Conservation (phyloP, 257 asterid genomes). For the Capsicum rhomboideum region DNA sequence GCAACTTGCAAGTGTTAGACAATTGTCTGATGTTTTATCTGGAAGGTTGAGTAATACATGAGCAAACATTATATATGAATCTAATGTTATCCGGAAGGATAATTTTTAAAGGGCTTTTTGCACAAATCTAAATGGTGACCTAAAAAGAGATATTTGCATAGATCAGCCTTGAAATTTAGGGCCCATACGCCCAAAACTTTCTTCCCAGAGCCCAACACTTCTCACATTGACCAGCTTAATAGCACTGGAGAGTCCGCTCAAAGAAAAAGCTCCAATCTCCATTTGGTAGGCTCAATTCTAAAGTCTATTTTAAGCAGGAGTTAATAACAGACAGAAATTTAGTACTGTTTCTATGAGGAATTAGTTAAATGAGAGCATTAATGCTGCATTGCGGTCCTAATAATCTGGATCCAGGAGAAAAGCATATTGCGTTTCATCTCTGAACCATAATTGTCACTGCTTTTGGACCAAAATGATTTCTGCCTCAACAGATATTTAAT, state of each 20-base stretch:
- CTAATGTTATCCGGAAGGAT: not conserved
- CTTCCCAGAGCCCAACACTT: constrained; percentile 69
- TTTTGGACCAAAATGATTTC: not conserved
- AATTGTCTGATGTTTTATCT: not conserved
- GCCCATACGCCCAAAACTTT: constrained; percentile 55
- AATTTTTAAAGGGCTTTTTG: not conserved
- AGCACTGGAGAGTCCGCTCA: constrained; percentile 8
- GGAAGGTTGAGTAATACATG: not conserved
- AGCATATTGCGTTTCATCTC: not conserved
- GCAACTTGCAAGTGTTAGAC: not conserved
- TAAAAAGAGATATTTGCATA: not conserved
- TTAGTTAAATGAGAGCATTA: not conserved
- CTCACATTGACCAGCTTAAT: constrained; percentile 42
- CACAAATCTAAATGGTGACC: not conserved
- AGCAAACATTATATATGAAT: not conserved
- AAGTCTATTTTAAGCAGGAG: not conserved
- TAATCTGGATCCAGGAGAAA: not conserved
- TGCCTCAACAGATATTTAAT: not conserved
- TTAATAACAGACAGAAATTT: not conserved
- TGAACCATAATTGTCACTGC: not conserved
- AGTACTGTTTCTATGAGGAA: not conserved
- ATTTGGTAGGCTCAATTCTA: not conserved
- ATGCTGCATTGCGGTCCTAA: not conserved
- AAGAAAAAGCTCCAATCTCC: not conserved
- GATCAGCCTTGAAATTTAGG: constrained; percentile 11